These are phyloP conservation scores for Daldinia sp. DNA, from an alignment of 2,329 filamentous ascomycete species.

Conservation along the genomic window DNA sequence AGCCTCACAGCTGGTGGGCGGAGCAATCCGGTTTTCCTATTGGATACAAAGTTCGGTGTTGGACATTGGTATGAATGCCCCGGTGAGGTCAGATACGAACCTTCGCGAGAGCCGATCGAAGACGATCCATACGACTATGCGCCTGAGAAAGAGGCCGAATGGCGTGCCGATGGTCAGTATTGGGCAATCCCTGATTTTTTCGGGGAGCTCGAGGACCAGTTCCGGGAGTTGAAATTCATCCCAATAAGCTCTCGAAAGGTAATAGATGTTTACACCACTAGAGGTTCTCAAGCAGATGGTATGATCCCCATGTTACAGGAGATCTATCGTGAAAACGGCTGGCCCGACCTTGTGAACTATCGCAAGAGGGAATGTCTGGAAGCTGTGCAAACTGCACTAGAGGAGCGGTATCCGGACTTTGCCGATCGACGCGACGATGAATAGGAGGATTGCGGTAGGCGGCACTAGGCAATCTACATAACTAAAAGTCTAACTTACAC, in stretches of 20 bases:
- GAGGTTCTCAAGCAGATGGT: conserved; percentile 32
- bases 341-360: conserved; percentile 50
- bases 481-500: too few relatives aligned
- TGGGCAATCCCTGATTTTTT: conserved; percentile 49
- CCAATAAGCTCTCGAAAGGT: conserved; percentile 33
- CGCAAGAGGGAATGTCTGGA: conserved; percentile 48
- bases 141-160: conserved; percentile 45
- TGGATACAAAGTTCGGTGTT: not conserved
- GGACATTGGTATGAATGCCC: conserved; percentile 46
- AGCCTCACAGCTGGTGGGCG: not conserved
- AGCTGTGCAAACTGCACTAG: conserved; percentile 13
- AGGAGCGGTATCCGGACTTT: conserved; percentile 10
- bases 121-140: conserved; percentile 46
- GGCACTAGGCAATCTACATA: not conserved
- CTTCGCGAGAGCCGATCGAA: conserved; percentile 34
- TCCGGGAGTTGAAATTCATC: conserved; percentile 39
- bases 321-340: conserved; percentile 52
- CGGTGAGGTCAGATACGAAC: conserved; percentile 40
- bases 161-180: conserved; percentile 43
- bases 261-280: conserved; percentile 35
- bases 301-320: conserved; percentile 41
- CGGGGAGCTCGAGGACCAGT: conserved; percentile 47
- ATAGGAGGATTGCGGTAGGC: not conserved
- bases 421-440: not conserved
- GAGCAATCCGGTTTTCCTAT: not conserved